Base-by-base conservation (phyloP, 257 asterid species). In the Eucommia ulmoides region DNA sequence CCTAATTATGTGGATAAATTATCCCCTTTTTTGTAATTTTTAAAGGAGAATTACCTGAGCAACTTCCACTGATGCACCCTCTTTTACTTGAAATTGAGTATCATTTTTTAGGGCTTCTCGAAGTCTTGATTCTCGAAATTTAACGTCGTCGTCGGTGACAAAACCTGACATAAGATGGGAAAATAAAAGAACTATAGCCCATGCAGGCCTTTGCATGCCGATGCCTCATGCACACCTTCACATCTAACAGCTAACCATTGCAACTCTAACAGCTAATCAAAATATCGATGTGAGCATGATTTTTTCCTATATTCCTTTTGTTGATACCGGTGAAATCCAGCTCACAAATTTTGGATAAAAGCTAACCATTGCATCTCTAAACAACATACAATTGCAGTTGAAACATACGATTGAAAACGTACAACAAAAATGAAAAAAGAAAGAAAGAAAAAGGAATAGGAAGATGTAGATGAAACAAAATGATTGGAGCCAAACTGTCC, bases 101-200 rank as follows among this genome's bases (percentile, higher is more conserved):
- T 84, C 84, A 49, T 64, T 65, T 20, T 59, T 74, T 20, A 88
- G 54, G 14, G 74, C 70, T 55, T 60, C 56, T 45, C 86, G 69
- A 20, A 81, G 84, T 17, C 33, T 49, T 58, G 82, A 75, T 70
- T 88, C 95, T 49, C 85, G 83, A 0, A 65, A 73, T 54, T 68
- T 49, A 60, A 79, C 82, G 63, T 81, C 94, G 64, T 84, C 82
- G 54, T 84, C 97, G 24, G 74, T 73, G 19, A 84, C 82, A 56
- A 79, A 84, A 17, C 95, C 97, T 88, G 79, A 20, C 20, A 49
- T 49, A 52, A 45, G 55, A 55, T 24, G 29, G 20, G 6, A 42
- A 50, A 53, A 21, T 18, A 21, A 26, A 20, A 26, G 20, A n/a
- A n/a, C n/a, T n/a, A n/a, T n/a, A n/a, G n/a, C n/a, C n/a, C n/a